Evolutionary conservation across 2,329 filamentous ascomycete genomes (phyloP).

Genomic region (Fusarium concolor): DNA sequence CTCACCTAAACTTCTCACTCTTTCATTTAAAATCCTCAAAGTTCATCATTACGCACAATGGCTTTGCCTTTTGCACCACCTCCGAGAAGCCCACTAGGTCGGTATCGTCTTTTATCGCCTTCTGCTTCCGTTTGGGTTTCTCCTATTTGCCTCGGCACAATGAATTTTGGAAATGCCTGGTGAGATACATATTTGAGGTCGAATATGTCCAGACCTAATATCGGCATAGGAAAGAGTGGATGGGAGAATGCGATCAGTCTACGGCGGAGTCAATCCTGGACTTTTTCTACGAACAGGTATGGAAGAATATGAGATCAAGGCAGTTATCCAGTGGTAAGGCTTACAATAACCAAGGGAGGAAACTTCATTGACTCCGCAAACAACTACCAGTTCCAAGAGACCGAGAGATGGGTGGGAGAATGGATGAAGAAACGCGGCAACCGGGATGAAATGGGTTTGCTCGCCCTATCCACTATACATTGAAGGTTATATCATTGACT

Average conservation of each 20-base stretch:
- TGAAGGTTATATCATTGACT: background rate
- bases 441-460: conserved; percentile 71
- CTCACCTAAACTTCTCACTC: background rate
- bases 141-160: conserved; percentile 72
- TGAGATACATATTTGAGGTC: conserved; percentile 14
- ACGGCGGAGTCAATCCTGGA: conserved; percentile 73
- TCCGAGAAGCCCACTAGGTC: conserved; percentile 70
- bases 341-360: conserved; percentile 55
- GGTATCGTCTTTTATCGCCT: conserved; percentile 74
- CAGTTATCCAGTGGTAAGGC: background rate
- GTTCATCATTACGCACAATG: conserved; percentile 17
- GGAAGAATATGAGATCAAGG: background rate
- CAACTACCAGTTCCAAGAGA: conserved; percentile 73
- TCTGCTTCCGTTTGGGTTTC: conserved; percentile 74
- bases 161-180: conserved; percentile 73
- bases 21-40: background rate
- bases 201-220: background rate
- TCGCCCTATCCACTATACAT: background rate
- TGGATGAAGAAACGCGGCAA: conserved; percentile 75
- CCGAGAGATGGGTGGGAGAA: conserved; percentile 75
- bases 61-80: conserved; percentile 56
- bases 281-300: conserved; percentile 69
- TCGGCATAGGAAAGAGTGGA: conserved; percentile 58
- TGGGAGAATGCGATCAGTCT: conserved; percentile 74
- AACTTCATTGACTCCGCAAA: conserved; percentile 81